These are phyloP conservation scores for Apium graveolens DNA, from an alignment of 129 eudicot genomes.

Conservation along the genomic window DNA sequence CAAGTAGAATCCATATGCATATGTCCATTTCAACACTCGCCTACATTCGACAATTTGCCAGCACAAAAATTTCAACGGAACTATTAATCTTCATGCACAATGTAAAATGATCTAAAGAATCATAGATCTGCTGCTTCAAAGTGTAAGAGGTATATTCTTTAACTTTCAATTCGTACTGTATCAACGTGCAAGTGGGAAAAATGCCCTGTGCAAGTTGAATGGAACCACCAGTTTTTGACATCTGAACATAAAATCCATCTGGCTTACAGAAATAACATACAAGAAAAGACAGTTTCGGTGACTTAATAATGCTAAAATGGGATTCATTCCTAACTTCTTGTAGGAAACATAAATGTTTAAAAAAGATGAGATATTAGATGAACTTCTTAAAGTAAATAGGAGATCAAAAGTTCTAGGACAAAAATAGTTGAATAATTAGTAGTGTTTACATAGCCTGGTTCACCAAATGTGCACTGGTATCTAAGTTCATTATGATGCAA, in stretches of 20 bases:
- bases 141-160: neutral
- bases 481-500: neutral
- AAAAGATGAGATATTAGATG: neutral
- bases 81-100: neutral
- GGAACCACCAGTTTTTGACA: neutral
- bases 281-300: neutral
- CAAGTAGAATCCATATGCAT: slow-evolving; percentile 76
- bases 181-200: neutral
- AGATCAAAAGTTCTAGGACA: neutral
- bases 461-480: neutral
- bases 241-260: neutral
- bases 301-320: neutral
- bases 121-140: neutral
- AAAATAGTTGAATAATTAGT: neutral
- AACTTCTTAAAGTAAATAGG: neutral
- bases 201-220: neutral
- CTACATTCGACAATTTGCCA: slow-evolving; percentile 83
- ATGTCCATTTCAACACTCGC: slow-evolving; percentile 81
- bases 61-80: neutral
- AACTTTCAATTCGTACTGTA: neutral
- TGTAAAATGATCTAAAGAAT: neutral
- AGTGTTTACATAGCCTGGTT: neutral
- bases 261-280: neutral
- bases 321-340: neutral
- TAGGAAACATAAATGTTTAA: neutral